Percentiles rank a stretch among this genome's conserved stretches.
Evolutionary conservation across 2,329 filamentous ascomycete genomes (phyloP).

Genomic region (Sporothrix phasma): DNA sequence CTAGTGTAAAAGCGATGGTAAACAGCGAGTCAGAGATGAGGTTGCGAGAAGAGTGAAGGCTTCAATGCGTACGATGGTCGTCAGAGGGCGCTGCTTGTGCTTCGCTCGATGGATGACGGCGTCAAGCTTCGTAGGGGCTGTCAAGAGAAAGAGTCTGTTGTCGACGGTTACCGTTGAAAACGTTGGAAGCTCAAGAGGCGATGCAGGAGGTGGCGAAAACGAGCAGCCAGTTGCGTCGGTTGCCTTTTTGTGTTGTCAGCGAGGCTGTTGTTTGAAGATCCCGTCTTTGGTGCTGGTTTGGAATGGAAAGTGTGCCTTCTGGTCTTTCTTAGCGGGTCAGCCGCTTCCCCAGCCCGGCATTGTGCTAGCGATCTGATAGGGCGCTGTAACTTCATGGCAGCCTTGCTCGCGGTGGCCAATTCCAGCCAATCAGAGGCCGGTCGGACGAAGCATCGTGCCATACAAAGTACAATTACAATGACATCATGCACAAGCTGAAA

Average conservation of each 20-base stretch:
- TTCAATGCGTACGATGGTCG: neutral
- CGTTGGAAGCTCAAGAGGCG: neutral
- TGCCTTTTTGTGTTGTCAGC: neutral
- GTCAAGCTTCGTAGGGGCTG: neutral
- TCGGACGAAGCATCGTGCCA: neutral
- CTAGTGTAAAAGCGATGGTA: neutral
- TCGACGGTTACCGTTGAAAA: neutral
- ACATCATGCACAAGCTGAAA: neutral
- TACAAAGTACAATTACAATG: neutral
- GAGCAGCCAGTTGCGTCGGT: neutral
- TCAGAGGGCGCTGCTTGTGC: neutral
- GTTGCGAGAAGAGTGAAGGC: neutral
- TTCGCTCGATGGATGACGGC: neutral
- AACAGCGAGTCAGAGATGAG: neutral
- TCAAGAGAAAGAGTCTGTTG: neutral
- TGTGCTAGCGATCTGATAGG: neutral
- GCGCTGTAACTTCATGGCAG: neutral
- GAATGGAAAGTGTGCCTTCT: neutral
- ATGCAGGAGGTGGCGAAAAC: constrained; percentile 4
- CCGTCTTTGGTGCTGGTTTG: neutral
- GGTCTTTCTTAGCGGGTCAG: neutral
- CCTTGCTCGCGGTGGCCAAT: neutral
- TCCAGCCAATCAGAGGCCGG: neutral
- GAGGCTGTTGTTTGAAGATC: constrained; percentile 4
- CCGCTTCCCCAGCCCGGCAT: neutral